Percentiles rank a stretch among this genome's conserved stretches.
phyloP scores from a whole-genome alignment of 805 yeast species.

The Henningerozyma blattae region DNA sequence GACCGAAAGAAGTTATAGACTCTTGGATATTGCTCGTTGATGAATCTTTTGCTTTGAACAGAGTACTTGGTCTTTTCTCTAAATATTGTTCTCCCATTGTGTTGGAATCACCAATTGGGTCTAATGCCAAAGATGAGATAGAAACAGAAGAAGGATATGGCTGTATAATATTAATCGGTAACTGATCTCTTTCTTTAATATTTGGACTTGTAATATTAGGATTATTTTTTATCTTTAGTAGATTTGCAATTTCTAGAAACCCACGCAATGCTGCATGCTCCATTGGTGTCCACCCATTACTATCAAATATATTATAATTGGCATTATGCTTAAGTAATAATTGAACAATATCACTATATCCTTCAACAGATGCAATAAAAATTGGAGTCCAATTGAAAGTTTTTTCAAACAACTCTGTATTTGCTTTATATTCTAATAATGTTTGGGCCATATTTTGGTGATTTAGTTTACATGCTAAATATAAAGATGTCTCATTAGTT shows the following conservation, averaged over 20 bases:
- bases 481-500: slow-evolving; percentile 70
- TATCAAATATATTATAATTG: slow-evolving; percentile 46
- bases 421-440: slow-evolving; percentile 50
- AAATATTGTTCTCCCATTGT: background rate
- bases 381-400: slow-evolving; percentile 93
- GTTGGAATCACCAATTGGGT: background rate
- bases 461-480: slow-evolving; percentile 62
- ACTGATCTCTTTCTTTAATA: slow-evolving; percentile 1
- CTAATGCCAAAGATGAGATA: background rate
- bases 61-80: background rate
- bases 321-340: slow-evolving; percentile 44
- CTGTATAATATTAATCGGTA: background rate
- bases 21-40: slow-evolving; percentile 7
- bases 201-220: slow-evolving; percentile 15
- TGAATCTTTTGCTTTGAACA: background rate
- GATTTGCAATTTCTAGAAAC: slow-evolving; percentile 56
- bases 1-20: slow-evolving; percentile 79
- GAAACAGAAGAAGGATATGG: no score
- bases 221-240: slow-evolving; percentile 29
- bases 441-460: slow-evolving; percentile 37
- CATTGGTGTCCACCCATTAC: slow-evolving; percentile 94
- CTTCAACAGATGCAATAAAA: slow-evolving; percentile 83
- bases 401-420: slow-evolving; percentile 62
- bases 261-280: slow-evolving; percentile 93
- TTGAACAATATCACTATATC: slow-evolving; percentile 45